A percentile compares a stretch with the other conserved stretches of the same genome.
phyloP scores from a whole-genome alignment of 225 moss, liverwort and hornwort genomes.

The Physcomitrium patens region DNA sequence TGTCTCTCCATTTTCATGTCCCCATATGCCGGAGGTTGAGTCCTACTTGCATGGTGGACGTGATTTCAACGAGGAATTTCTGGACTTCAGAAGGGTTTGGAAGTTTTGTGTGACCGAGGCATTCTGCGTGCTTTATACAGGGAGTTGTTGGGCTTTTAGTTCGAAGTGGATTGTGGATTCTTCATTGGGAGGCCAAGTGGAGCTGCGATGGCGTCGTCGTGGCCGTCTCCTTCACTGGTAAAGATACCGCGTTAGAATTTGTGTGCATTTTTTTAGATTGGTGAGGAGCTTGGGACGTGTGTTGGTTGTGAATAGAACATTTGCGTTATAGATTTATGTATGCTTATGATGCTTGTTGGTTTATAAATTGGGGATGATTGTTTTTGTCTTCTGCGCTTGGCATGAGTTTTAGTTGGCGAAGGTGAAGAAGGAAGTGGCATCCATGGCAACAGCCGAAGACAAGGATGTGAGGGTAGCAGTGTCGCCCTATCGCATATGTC shows the following conservation, averaged over 20 bases:
- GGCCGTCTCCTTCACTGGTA: slow-evolving; percentile 52
- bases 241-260: neutral
- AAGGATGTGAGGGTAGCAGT: slow-evolving; percentile 67
- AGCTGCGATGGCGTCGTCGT: slow-evolving; percentile 38
- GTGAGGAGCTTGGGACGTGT: neutral
- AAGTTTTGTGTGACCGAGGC: neutral
- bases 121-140: neutral
- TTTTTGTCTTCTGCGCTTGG: slow-evolving; percentile 9
- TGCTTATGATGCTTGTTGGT: slow-evolving; percentile 7
- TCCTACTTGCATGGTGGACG: slow-evolving; percentile 4
- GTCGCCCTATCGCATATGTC: slow-evolving; percentile 94
- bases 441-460: slow-evolving; percentile 40
- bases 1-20: neutral
- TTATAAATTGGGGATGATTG: slow-evolving; percentile 15
- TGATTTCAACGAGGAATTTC: neutral
- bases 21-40: slow-evolving; percentile 20
- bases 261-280: neutral
- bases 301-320: slow-evolving; percentile 1
- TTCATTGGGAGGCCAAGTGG: neutral
- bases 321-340: neutral
- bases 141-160: neutral
- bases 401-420: slow-evolving; percentile 52
- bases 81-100: neutral
- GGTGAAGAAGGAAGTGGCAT: slow-evolving; percentile 58
- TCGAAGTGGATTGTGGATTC: neutral